Evolutionary conservation across 2,329 filamentous ascomycete genomes (phyloP).

Genomic region (Zymoseptoria tritici): DNA sequence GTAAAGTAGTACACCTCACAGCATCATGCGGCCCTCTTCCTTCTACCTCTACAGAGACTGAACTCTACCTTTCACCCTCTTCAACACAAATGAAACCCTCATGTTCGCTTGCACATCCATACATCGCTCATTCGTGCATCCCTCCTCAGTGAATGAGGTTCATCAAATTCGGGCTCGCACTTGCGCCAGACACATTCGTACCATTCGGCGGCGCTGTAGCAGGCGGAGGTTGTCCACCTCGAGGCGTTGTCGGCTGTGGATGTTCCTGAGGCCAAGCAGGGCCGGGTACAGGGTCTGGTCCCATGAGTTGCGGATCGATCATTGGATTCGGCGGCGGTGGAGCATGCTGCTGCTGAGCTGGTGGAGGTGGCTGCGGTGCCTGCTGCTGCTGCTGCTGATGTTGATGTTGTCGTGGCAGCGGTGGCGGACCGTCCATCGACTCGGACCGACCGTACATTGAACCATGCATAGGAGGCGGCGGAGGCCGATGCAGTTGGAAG

Average conservation of each 20-base stretch:
- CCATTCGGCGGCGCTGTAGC: conserved; percentile 11
- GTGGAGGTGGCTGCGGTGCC: conserved; percentile 5
- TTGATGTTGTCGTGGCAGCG: conserved; percentile 4
- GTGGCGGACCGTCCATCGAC: conserved; percentile 7
- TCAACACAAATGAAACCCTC: neutral
- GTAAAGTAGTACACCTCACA: neutral
- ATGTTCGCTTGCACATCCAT: neutral
- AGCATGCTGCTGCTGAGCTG: conserved; percentile 8
- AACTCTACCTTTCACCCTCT: neutral
- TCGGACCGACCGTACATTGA: conserved; percentile 4
- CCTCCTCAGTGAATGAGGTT: conserved; percentile 38
- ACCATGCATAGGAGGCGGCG: conserved; percentile 8
- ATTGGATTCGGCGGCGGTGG: neutral
- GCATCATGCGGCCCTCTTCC: neutral
- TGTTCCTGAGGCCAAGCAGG: conserved; percentile 11
- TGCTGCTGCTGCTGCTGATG: conserved; percentile 15
- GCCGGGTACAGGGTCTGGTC: conserved; percentile 9
- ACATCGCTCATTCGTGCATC: neutral
- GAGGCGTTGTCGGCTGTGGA: conserved; percentile 20
- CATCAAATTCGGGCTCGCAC: conserved; percentile 42
- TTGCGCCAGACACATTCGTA: conserved; percentile 26
- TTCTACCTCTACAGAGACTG: neutral
- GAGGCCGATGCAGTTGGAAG: conserved; percentile 12
- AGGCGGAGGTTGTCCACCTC: conserved; percentile 16
- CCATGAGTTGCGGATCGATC: conserved; percentile 6